Evolutionary conservation across 495 filamentous ascomycete genomes (phyloP).

Genomic region (Neurospora sp.): DNA sequence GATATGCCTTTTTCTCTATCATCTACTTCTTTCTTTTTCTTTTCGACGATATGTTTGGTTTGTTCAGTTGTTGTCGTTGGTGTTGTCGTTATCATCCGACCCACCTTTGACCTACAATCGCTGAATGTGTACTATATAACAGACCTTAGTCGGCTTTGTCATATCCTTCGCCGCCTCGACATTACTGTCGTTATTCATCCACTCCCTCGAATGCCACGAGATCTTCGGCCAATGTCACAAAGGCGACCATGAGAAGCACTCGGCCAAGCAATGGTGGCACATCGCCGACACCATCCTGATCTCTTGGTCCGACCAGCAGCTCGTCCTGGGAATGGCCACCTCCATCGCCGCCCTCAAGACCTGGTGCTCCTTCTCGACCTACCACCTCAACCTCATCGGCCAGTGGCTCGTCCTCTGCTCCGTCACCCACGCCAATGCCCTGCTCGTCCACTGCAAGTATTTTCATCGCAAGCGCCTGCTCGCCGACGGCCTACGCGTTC

Average conservation of each 20-base stretch:
- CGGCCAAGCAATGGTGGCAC: neutral
- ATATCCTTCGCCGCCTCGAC: neutral
- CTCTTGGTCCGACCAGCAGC: slow-evolving; percentile 3
- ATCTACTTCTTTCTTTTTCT: neutral
- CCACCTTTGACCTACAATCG: neutral
- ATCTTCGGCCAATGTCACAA: neutral
- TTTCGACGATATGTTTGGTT: neutral
- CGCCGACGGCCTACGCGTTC: neutral
- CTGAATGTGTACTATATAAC: neutral
- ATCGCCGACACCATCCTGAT: neutral
- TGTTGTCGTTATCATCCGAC: neutral
- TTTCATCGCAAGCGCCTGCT: neutral
- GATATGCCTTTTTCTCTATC: neutral
- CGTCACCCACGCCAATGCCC: slow-evolving; percentile 3
- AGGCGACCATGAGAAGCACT: neutral
- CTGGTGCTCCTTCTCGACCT: slow-evolving; percentile 3
- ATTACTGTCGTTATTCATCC: neutral
- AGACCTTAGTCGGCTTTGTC: neutral
- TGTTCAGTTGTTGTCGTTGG: neutral
- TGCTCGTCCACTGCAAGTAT: slow-evolving; percentile 2
- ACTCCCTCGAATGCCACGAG: neutral
- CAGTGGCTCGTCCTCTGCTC: slow-evolving; percentile 2
- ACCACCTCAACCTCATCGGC: slow-evolving; percentile 3
- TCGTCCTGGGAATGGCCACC: slow-evolving; percentile 2
- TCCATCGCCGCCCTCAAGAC: slow-evolving; percentile 1